A percentile compares a stretch with the other conserved stretches of the same genome.
Evolutionary conservation across 2,329 filamentous ascomycete species (phyloP).

Genomic region (Alternaria burnsii): DNA sequence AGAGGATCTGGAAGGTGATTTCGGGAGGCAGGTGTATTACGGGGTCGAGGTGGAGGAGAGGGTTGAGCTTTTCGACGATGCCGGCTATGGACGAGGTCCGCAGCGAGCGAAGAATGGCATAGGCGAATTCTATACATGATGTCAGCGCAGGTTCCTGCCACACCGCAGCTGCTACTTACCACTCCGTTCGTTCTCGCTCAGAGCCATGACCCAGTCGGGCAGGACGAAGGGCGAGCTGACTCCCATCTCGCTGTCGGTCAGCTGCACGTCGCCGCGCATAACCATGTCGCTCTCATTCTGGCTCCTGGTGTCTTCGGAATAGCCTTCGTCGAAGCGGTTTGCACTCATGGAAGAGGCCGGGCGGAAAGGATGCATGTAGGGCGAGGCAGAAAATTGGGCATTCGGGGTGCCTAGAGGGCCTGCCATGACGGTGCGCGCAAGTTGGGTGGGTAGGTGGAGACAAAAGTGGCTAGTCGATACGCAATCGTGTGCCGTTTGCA

Average conservation of each 20-base stretch:
- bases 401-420: slow-evolving; percentile 35
- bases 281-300: slow-evolving; percentile 54
- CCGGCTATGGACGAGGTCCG: slow-evolving; percentile 81
- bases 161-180: slow-evolving; percentile 51
- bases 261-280: slow-evolving; percentile 47
- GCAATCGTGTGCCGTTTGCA: not conserved
- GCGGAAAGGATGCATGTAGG: slow-evolving; percentile 49
- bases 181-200: slow-evolving; percentile 64
- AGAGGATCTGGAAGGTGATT: slow-evolving; percentile 87
- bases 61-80: slow-evolving; percentile 81
- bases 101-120: slow-evolving; percentile 78
- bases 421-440: slow-evolving; percentile 40
- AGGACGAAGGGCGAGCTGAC: slow-evolving; percentile 51
- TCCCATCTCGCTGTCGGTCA: slow-evolving; percentile 47
- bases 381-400: slow-evolving; percentile 40
- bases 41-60: slow-evolving; percentile 92
- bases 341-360: slow-evolving; percentile 48
- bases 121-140: slow-evolving; percentile 73
- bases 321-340: slow-evolving; percentile 77
- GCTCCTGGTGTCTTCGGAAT: slow-evolving; percentile 76
- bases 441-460: slow-evolving; percentile 6
- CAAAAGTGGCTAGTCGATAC: not conserved
- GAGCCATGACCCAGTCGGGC: slow-evolving; percentile 63
- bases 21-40: slow-evolving; percentile 85
- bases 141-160: slow-evolving; percentile 10